Conservation (phyloP, 2,329 filamentous ascomycete species). For the Parasarocladium wereldwijsianum region DNA sequence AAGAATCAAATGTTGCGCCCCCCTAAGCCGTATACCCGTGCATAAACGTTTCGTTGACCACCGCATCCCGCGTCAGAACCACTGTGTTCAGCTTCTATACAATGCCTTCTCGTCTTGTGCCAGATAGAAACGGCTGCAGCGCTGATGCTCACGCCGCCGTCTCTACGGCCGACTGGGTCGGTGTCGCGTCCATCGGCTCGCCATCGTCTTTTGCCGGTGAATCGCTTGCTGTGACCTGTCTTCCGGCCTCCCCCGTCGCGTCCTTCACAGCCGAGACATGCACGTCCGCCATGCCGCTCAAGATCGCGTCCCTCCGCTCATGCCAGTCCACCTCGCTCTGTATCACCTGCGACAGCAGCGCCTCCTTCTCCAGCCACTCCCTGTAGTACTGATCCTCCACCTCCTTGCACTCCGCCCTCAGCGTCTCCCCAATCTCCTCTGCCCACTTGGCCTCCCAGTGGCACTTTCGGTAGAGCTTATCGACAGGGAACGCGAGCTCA, state of each 20-base stretch:
- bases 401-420: constrained; percentile 49
- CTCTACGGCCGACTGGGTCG: neutral
- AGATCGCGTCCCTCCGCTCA: constrained; percentile 38
- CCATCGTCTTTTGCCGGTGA: constrained; percentile 3
- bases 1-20: too few species aligned
- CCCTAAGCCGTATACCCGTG: too few species aligned
- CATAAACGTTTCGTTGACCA: too few species aligned
- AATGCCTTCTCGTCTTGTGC: too few species aligned
- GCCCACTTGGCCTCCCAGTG: constrained; percentile 60
- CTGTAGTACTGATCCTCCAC: constrained; percentile 53
- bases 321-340: constrained; percentile 52
- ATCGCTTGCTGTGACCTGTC: constrained; percentile 8
- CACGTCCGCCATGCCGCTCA: constrained; percentile 31
- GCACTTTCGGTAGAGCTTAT: constrained; percentile 53
- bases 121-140: too few species aligned
- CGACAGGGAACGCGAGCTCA: constrained; percentile 40
- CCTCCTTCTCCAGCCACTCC: constrained; percentile 70
- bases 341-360: constrained; percentile 60
- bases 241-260: constrained; percentile 12
- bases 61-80: too few species aligned
- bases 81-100: too few species aligned
- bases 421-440: constrained; percentile 46
- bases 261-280: constrained; percentile 20
- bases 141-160: constrained; percentile 1
- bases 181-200: constrained; percentile 1